Base-by-base conservation (phyloP, 1,139 yeast genomes). In the Pichia sp. region DNA sequence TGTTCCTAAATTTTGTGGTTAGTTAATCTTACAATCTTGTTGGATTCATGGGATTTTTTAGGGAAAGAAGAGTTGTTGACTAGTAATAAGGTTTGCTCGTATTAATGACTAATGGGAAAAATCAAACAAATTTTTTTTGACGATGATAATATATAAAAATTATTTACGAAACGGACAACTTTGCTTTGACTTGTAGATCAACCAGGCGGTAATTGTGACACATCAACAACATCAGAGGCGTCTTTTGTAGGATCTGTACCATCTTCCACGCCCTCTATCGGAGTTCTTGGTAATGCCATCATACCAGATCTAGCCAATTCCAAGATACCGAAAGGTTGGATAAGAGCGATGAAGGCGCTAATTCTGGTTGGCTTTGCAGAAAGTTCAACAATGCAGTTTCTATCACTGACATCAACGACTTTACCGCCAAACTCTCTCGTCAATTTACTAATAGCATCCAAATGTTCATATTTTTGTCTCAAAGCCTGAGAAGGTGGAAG, bases 281-380 rank as follows among this genome's bases (percentile, higher is more conserved):
- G 97, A 48, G 98, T 89, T 78, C 98, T 84, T 66, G 98, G 96
- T 65, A 93, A 78, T 9, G 98, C 99, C 90, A 93, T 89, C 96
- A 91, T 89, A 72, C 99, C 99, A 23, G 96, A 86, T 73, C 99
- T 83, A 47, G 98, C 96, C 62, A 93, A 86, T 73, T 93, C 99
- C 68, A 93, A 78, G 55, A 93, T 85, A 64, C 99, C 99, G 67
- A 93, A 93, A 48, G 99, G 99, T 67, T 89, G 95, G 66, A 91
- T 78, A 66, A 93, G 80, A 60, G 87, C 88, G 67, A 93, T 80
- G 70, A 90, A 90, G 41, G 95, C 83, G 45, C 93, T 76, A 58
- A 93, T 79, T 70, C 97, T 82, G 50, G 88, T 82, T 37, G 98
- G 98, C 70, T 93, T 91, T 52, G 99, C 99, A 61, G 89, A 79